Conservation (phyloP, 169 alveolate species). For the Miamiensis avidus region DNA sequence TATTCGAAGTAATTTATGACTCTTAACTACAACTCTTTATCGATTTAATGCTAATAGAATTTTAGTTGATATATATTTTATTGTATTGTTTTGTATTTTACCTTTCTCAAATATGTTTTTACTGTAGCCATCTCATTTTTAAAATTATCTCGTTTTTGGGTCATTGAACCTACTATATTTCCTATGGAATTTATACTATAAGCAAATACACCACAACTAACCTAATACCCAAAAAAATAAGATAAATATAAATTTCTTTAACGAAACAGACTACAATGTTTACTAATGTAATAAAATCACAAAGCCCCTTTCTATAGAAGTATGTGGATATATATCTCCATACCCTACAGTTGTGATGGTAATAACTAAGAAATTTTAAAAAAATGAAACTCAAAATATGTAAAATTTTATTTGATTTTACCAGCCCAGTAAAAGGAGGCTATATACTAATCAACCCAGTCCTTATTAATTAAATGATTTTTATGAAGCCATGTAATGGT, state of each 20-base stretch:
- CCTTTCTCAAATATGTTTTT: slow-evolving; percentile 4
- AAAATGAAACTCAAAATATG: no score
- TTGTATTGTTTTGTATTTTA: no score
- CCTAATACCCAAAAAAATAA: not conserved
- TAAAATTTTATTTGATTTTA: no score
- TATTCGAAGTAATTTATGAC: slow-evolving; percentile 23
- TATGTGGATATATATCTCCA: slow-evolving; percentile 13
- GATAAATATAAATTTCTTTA: no score
- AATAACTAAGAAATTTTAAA: no score
- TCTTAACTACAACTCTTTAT: slow-evolving; percentile 13
- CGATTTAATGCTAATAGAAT: not conserved
- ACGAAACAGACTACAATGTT: no score
- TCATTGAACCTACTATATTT: not conserved
- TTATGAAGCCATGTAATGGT: not conserved
- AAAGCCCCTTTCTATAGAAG: slow-evolving; percentile 2
- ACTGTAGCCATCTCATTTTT: slow-evolving; percentile 3
- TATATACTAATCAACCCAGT: slow-evolving; percentile 20
- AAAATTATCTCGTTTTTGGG: not conserved
- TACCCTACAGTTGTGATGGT: slow-evolving; percentile 25
- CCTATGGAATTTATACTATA: slow-evolving; percentile 25
- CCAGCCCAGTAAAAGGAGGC: slow-evolving; percentile 26
- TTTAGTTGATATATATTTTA: no score
- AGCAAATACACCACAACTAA: slow-evolving; percentile 24
- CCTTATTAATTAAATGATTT: not conserved
- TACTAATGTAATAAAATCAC: no score